These are phyloP conservation scores for Phragmites australis DNA, from an alignment of 176 grass and related monocot species.

Conservation along the genomic window DNA sequence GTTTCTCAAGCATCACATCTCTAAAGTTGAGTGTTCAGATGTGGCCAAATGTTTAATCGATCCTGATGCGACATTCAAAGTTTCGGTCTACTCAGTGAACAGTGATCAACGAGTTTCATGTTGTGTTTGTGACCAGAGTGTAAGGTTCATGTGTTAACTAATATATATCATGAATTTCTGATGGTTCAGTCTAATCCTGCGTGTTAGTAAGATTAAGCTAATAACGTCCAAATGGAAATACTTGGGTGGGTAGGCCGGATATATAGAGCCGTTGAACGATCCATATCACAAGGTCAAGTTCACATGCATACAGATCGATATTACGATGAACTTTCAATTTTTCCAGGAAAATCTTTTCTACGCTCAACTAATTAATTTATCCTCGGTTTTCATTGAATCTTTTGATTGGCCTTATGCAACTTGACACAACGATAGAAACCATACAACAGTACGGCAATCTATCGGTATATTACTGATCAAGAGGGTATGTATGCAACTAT, in stretches of 20 bases:
- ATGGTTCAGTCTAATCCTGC: not conserved
- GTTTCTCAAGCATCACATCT: not conserved
- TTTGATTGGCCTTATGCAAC: not conserved
- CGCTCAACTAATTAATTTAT: no score
- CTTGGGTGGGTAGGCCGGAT: not conserved
- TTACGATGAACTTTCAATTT: not conserved
- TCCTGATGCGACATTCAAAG: not conserved
- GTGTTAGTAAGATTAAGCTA: not conserved
- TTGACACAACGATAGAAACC: not conserved
- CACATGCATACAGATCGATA: not conserved
- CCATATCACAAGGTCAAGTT: constrained; percentile 12
- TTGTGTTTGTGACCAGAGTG: not conserved
- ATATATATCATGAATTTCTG: not conserved
- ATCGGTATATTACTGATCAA: no score
- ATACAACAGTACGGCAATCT: no score
- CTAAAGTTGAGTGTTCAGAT: not conserved
- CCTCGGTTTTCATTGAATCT: no score
- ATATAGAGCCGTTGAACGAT: constrained; percentile 1
- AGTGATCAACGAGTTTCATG: not conserved
- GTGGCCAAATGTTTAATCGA: not conserved
- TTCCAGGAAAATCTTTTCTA: no score
- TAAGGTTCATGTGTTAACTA: not conserved
- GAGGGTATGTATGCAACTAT: no score
- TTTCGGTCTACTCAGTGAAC: not conserved
- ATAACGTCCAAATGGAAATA: not conserved